These are phyloP conservation scores for Trichoderma afroharzianum DNA, from an alignment of 2,329 filamentous ascomycete genomes.

Conservation along the genomic window DNA sequence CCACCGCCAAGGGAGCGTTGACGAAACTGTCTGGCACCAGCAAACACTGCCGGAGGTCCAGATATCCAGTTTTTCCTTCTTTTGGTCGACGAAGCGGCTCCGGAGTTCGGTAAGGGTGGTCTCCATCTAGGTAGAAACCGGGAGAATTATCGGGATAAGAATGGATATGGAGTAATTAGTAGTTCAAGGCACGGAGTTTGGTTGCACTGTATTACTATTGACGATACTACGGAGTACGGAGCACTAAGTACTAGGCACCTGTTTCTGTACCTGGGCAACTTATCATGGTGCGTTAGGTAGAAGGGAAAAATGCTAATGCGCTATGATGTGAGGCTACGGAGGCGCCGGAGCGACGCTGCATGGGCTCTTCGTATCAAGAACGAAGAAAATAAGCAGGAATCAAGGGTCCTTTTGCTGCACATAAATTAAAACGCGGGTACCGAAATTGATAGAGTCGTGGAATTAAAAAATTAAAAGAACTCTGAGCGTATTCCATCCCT, in stretches of 20 bases:
- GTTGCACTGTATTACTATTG: too few relatives aligned
- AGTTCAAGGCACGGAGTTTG: background rate
- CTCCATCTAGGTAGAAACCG: background rate
- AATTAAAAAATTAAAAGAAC: background rate
- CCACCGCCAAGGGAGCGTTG: slow-evolving; percentile 4
- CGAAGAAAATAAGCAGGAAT: background rate
- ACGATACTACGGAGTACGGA: too few relatives aligned
- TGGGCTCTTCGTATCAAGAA: background rate
- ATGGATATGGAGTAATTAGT: background rate
- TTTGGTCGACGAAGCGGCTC: background rate
- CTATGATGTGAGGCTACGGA: slow-evolving; percentile 9
- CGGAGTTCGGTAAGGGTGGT: background rate
- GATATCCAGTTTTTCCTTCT: background rate
- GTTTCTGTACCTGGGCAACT: background rate
- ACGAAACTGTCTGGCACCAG: background rate
- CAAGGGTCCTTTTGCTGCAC: background rate
- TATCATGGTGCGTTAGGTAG: background rate
- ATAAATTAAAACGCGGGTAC: slow-evolving; percentile 10
- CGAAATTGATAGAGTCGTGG: slow-evolving; percentile 8
- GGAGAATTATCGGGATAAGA: background rate
- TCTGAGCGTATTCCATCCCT: background rate
- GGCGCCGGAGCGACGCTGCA: slow-evolving; percentile 6
- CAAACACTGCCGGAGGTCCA: background rate
- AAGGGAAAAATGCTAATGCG: background rate
- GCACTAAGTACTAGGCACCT: background rate